A percentile compares a stretch with the other conserved stretches of the same genome.
Conservation (phyloP, 2,329 filamentous ascomycete genomes). For the Bipolaris gigantea region DNA sequence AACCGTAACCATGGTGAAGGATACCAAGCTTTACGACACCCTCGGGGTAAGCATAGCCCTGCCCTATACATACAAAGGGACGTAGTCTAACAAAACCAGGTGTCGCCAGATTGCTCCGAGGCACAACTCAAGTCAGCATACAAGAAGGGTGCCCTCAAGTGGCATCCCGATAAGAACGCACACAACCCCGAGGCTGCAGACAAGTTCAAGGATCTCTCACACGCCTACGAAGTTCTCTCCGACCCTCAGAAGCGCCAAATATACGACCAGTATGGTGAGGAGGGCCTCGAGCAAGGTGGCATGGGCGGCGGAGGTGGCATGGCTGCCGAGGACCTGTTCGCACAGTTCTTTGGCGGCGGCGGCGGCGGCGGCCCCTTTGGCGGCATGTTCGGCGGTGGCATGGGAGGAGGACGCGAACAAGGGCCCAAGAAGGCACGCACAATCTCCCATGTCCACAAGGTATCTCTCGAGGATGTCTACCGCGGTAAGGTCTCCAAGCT, state of each 20-base stretch:
- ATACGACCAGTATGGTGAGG: constrained; percentile 98
- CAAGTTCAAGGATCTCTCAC: constrained; percentile 97
- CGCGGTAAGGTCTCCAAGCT: constrained; percentile 97
- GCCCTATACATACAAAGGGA: neutral
- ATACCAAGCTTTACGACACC: constrained; percentile 76
- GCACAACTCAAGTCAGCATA: constrained; percentile 89
- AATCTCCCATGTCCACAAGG: constrained; percentile 98
- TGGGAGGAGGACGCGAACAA: constrained; percentile 72
- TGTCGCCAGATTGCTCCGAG: constrained; percentile 77
- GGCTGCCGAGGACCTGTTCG: constrained; percentile 94
- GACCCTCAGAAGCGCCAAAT: constrained; percentile 87
- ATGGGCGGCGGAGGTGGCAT: constrained; percentile 73
- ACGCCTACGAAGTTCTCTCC: constrained; percentile 93
- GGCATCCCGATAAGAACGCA: constrained; percentile 93
- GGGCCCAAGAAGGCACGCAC: constrained; percentile 91
- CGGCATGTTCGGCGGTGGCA: constrained; percentile 57
- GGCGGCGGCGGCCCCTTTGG: constrained; percentile 70
- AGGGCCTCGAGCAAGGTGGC: constrained; percentile 85
- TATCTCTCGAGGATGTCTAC: constrained; percentile 97
- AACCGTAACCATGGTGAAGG: constrained; percentile 69
- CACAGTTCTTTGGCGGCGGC: constrained; percentile 88
- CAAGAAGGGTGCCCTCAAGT: constrained; percentile 79
- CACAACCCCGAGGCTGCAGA: constrained; percentile 91
- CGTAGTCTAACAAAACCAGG: constrained; percentile 54
- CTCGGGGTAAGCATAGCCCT: constrained; percentile 65